Evolutionary conservation across 306 rosid genomes (phyloP), one percentile per base, ranked within the genome.

Genomic region (Acmispon strigosus): DNA sequence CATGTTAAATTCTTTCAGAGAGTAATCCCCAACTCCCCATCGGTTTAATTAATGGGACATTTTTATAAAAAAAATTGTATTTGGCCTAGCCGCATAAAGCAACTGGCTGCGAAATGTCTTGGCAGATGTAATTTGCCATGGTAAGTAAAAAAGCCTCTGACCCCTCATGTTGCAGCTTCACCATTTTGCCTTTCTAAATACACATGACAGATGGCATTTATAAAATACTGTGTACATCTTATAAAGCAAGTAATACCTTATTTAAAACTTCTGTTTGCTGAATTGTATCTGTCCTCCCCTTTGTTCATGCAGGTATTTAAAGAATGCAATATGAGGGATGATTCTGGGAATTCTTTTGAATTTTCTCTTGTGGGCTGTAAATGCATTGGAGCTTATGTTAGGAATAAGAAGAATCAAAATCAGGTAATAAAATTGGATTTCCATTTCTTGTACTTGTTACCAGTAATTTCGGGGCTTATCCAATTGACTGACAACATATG

Each of bases 331-430:
- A 48, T 72, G 78, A 51, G 8, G 64, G 96, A 91, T 77, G 78
- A 13, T 51, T 73, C 83, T 54, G 99, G 95, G 19, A 85, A 80
- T 79, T 84, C 86, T 69, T 94, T 83, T 56, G 99, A 94, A 70
- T 88, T 94, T 65, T 82, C 97, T 80, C 96, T 94, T 27, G 86
- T 91, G 66, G 87, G 97, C 70, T 87, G 89, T 81, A 94, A 94
- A 74, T 94, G 99, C 68, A 89, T 94, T 69, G 95, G 99, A 57
- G 99, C 99, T 69, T 94, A 94, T 79, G 99, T 92, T 41, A 72
- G 96, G 49, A 94, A 82, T 61, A 94, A 94, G 66, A 94, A 82
- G 87, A 94, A 89, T 85, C 99, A 94, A 75, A 94, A 94, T 77
- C 99, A 94, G 87, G 99, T 91, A 75, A 68, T 48, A 18, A 62